A percentile compares a stretch with the other conserved stretches of the same genome.
Conservation (phyloP, 129 eudicot genomes). For the Flaveria robusta region DNA sequence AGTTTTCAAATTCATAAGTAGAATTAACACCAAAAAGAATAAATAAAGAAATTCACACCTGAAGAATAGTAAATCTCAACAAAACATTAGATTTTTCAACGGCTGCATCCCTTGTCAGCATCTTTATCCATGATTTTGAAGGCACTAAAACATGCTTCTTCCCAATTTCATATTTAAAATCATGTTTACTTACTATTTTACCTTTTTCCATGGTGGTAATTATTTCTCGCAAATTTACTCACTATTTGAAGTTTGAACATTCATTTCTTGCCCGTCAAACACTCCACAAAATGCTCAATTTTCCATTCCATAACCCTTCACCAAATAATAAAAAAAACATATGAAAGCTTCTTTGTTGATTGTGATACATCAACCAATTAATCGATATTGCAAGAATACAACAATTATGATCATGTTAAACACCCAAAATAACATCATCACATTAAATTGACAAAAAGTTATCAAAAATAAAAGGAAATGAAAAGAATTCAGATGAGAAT, state of each 20-base stretch:
- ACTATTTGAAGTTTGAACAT: slow-evolving; percentile 53
- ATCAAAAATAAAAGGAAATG: neutral
- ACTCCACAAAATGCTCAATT: slow-evolving; percentile 69
- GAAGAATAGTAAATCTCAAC: too few relatives aligned
- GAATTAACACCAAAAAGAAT: too few relatives aligned
- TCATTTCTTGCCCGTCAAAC: slow-evolving; percentile 86
- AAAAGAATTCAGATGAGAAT: neutral
- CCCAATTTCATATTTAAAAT: slow-evolving; percentile 52
- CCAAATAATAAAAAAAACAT: slow-evolving; percentile 7
- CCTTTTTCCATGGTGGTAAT: slow-evolving; percentile 41
- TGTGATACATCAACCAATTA: too few relatives aligned
- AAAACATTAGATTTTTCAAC: too few relatives aligned
- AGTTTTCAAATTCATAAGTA: too few relatives aligned
- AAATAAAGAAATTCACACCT: too few relatives aligned
- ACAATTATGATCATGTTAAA: too few relatives aligned
- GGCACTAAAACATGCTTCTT: slow-evolving; percentile 61
- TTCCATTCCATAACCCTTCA: slow-evolving; percentile 80
- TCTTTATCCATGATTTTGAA: slow-evolving; percentile 80
- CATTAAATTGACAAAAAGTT: neutral
- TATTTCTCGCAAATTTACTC: slow-evolving; percentile 64
- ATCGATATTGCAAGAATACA: too few relatives aligned
- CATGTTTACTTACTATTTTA: slow-evolving; percentile 36
- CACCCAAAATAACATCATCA: neutral
- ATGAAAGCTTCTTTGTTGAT: too few relatives aligned
- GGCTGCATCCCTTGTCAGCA: too few relatives aligned